Evolutionary conservation across 768 basidiomycete species (phyloP), one percentile per base, ranked within the genome.

Genomic region (Polyporus arcularius): DNA sequence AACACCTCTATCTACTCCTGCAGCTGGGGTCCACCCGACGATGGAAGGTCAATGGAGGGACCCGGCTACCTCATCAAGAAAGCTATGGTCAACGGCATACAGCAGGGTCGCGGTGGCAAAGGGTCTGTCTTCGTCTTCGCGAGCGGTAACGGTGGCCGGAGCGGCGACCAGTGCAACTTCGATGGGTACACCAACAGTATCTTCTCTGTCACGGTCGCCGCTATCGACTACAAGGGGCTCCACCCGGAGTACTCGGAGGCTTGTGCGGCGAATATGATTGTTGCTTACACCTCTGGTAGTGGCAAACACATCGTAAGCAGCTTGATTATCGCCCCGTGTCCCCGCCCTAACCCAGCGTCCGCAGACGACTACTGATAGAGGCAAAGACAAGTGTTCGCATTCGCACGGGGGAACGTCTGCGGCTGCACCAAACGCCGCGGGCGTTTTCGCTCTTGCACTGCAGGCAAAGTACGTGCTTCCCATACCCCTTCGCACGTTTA

Each of bases 121-220:
- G 97, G 97, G 1, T 94, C 91, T 35, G 81, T 99, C 62, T 98
- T 91, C 65, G 97, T 99, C 30, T 99, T 98, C 70, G 97, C 97
- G 4, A 95, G 93, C 55, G 97, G 97, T 0, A 99, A 99, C 71
- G 97, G 97, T 8, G 97, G 94, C 32, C 83, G 82, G 8, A 82
- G 83, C 56, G 93, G 90, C 16, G 97, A 99, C 70, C 96, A 98
- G 73, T 99, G 97, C 79, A 99, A 99, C 73, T 98, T 99, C 70
- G 96, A 98, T 67, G 97, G 97, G 7, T 99, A 99, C 73, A 99
- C 97, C 12, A 99, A 99, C 72, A 93, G 90, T 68, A 96, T 98
- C 60, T 98, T 93, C 75, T 93, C 92, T 7, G 86, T 99, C 45
- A 99, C 97, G 0, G 94, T 99, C 31, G 88, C 94, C n/a, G 93